Conservation (phyloP, 805 yeast genomes). For the Pichia scutulata region DNA sequence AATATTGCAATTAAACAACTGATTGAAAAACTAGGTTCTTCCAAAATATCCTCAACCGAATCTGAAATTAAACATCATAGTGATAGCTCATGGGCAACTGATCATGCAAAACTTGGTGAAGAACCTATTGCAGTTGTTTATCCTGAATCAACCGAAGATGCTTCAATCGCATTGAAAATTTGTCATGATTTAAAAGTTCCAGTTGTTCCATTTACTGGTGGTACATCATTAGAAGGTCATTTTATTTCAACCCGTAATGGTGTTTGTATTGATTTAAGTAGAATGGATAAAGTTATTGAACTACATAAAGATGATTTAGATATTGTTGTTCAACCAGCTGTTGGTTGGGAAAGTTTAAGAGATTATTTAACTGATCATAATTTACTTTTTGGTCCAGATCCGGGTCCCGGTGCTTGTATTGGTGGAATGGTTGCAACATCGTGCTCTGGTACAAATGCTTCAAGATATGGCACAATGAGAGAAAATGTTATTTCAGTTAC, state of each 20-base stretch:
- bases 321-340: slow-evolving; percentile 67
- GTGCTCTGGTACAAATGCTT: slow-evolving; percentile 77
- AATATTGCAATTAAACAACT: slow-evolving; percentile 43
- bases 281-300: slow-evolving; percentile 50
- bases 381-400: slow-evolving; percentile 67
- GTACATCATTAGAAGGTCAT: slow-evolving; percentile 76
- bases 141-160: slow-evolving; percentile 61
- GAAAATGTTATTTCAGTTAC: slow-evolving; percentile 64
- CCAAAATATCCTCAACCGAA: slow-evolving; percentile 35
- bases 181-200: slow-evolving; percentile 58
- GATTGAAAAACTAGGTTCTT: slow-evolving; percentile 41
- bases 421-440: slow-evolving; percentile 75
- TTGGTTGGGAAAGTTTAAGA: slow-evolving; percentile 68
- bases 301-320: slow-evolving; percentile 63
- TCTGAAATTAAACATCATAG: slow-evolving; percentile 27
- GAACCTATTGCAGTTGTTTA: slow-evolving; percentile 42
- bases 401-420: slow-evolving; percentile 73
- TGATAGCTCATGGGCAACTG: slow-evolving; percentile 28
- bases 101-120: slow-evolving; percentile 27
- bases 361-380: slow-evolving; percentile 41
- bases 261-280: slow-evolving; percentile 51
- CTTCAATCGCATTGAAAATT: slow-evolving; percentile 52
- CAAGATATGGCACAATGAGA: slow-evolving; percentile 73
- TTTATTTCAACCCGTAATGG: slow-evolving; percentile 63
- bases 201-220: slow-evolving; percentile 69